These are phyloP conservation scores for Ophiosphaerella korrae DNA, from an alignment of 2,329 filamentous ascomycete genomes.

Conservation along the genomic window DNA sequence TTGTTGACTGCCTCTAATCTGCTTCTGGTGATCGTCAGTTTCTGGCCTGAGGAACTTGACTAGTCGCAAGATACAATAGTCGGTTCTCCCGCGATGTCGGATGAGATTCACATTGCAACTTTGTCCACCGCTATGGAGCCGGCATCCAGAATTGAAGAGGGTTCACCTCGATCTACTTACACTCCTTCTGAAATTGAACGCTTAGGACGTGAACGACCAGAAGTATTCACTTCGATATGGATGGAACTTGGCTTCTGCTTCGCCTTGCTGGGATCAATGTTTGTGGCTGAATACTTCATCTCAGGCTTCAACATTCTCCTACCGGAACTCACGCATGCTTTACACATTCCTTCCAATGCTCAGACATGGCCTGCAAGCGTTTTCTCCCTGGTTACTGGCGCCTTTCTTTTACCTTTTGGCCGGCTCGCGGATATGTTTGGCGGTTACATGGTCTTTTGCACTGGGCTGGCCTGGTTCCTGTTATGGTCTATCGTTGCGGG, in stretches of 20 bases:
- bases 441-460: constrained; percentile 66
- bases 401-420: constrained; percentile 56
- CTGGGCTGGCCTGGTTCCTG: constrained; percentile 66
- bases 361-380: constrained; percentile 52
- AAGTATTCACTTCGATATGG: constrained; percentile 58
- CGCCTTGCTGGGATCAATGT: constrained; percentile 66
- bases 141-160: constrained; percentile 19
- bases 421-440: constrained; percentile 66
- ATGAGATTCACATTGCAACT: neutral
- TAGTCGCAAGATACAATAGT: neutral
- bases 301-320: constrained; percentile 75
- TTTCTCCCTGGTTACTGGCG: constrained; percentile 45
- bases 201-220: constrained; percentile 66
- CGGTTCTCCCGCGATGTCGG: constrained; percentile 2
- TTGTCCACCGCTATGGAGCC: neutral
- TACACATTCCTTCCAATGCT: constrained; percentile 70
- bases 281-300: constrained; percentile 74
- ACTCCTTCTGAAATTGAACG: constrained; percentile 56
- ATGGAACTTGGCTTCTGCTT: constrained; percentile 68
- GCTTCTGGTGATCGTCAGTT: neutral
- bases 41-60: neutral
- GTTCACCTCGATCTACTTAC: constrained; percentile 20
- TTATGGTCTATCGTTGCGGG: constrained; percentile 73
- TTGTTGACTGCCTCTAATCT: neutral
- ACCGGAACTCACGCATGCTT: constrained; percentile 64